Percentiles rank a stretch among this genome's conserved stretches.
These are phyloP conservation scores for Pythium graminicola DNA, from an alignment of 352 stramenopile species.

Conservation along the genomic window DNA sequence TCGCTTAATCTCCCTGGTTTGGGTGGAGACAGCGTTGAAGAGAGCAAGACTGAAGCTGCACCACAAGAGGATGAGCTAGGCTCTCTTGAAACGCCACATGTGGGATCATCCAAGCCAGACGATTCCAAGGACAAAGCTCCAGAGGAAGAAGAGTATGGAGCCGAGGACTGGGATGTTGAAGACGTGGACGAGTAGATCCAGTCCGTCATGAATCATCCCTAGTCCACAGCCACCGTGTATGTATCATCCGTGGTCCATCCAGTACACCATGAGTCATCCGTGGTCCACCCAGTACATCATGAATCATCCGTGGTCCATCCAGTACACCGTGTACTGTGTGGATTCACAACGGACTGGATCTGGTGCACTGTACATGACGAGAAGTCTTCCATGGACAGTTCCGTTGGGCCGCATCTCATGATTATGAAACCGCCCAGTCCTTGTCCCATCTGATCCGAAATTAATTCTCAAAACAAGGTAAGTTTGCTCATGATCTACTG, in stretches of 20 bases:
- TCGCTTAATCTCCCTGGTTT: slow-evolving; percentile 51
- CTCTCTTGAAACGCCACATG: slow-evolving; percentile 13
- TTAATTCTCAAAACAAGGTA: no score
- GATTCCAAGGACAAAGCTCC: neutral
- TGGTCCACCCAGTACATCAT: no score
- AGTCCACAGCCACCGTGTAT: neutral
- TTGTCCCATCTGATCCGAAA: no score
- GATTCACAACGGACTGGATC: no score
- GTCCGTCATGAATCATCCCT: neutral
- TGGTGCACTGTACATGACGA: no score
- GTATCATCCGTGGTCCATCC: slow-evolving; percentile 9
- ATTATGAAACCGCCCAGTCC: no score
- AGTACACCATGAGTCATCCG: neutral
- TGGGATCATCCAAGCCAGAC: slow-evolving; percentile 1
- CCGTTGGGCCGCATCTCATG: no score
- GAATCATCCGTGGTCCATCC: no score
- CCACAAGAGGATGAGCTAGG: neutral
- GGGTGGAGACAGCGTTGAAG: slow-evolving; percentile 12
- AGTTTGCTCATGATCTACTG: no score
- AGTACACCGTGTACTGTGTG: no score
- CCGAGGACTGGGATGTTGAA: slow-evolving; percentile 60
- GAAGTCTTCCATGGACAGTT: no score
- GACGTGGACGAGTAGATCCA: slow-evolving; percentile 7
- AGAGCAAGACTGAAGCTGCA: slow-evolving; percentile 2
- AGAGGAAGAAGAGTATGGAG: slow-evolving; percentile 47